Percentiles rank a stretch among this genome's conserved stretches.
phyloP scores from a whole-genome alignment of 345 rosid genomes.

The Abelmoschus esculentus region DNA sequence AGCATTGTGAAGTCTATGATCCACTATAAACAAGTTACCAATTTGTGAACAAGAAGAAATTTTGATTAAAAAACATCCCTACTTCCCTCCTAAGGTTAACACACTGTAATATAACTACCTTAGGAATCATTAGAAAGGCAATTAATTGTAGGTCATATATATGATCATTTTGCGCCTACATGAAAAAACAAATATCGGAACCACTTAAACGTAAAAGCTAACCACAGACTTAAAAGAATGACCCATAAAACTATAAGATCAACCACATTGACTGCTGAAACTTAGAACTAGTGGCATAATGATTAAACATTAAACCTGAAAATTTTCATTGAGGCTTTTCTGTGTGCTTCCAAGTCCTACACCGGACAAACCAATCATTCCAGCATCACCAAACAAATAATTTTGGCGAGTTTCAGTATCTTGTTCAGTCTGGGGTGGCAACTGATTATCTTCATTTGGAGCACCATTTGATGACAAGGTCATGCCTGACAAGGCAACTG shows the following conservation, averaged over 20 bases:
- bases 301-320: constrained; percentile 40
- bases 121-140: background rate
- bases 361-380: constrained; percentile 67
- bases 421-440: background rate
- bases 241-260: background rate
- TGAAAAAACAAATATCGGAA: background rate
- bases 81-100: background rate
- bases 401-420: constrained; percentile 8
- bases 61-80: background rate
- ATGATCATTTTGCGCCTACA: background rate
- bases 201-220: background rate
- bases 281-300: background rate
- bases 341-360: constrained; percentile 62
- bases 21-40: background rate
- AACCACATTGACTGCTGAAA: background rate
- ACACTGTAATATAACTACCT: background rate
- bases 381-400: constrained; percentile 33
- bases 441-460: constrained; percentile 24
- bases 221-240: background rate
- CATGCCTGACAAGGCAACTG: constrained; percentile 59
- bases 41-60: background rate
- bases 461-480: constrained; percentile 44
- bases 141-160: background rate
- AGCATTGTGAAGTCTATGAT: no score
- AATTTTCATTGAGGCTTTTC: constrained; percentile 67